Evolutionary conservation across 2,329 filamentous ascomycete species (phyloP).

Genomic region (Macrophomina pseudophaseolina): DNA sequence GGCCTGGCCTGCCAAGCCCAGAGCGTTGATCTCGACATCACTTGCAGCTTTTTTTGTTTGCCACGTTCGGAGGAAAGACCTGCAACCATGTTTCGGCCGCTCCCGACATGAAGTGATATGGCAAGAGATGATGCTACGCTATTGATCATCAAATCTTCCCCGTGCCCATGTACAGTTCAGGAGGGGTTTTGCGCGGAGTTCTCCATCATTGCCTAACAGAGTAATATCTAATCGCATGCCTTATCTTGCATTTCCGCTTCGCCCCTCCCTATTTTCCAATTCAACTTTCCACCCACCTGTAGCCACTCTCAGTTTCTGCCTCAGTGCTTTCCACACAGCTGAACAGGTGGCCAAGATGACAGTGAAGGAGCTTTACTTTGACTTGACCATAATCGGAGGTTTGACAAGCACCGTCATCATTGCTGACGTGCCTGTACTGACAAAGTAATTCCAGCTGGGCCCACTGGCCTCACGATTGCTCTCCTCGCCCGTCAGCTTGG

Average conservation of each 20-base stretch:
- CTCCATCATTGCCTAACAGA: neutral
- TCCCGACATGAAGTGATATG: constrained; percentile 14
- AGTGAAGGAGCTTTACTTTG: constrained; percentile 19
- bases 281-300: neutral
- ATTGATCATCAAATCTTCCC: neutral
- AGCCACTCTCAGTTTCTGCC: too few relatives aligned
- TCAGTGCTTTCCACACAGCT: too few relatives aligned
- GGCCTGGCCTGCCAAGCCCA: neutral
- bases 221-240: neutral
- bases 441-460: constrained; percentile 43
- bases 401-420: neutral
- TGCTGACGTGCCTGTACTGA: neutral
- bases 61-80: neutral
- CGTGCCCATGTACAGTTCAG: neutral
- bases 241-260: neutral
- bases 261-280: neutral
- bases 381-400: constrained; percentile 31
- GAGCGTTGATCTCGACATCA: neutral
- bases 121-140: neutral
- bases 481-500: constrained; percentile 51
- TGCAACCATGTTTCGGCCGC: neutral
- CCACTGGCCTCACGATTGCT: constrained; percentile 54
- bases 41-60: neutral
- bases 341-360: constrained; percentile 14
- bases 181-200: neutral